Percentiles rank a stretch among this genome's conserved stretches.
phyloP scores from a whole-genome alignment of 768 basidiomycete genomes.

The Kwoniella sp. region DNA sequence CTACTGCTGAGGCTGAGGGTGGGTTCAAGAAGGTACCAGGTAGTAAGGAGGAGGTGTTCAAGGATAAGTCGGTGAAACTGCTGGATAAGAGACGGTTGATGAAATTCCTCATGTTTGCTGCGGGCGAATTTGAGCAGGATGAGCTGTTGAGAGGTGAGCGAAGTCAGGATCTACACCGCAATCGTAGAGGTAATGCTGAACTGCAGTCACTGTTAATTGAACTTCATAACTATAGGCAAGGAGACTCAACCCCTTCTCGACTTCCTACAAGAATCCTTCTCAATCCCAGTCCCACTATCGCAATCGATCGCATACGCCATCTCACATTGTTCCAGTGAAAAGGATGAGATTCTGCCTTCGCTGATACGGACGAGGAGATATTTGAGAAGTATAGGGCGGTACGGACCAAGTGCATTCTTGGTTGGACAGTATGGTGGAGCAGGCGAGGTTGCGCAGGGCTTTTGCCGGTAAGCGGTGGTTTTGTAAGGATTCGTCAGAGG shows the following conservation, averaged over 20 bases:
- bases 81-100: slow-evolving; percentile 87
- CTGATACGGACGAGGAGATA: slow-evolving; percentile 72
- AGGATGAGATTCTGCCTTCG: slow-evolving; percentile 68
- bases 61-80: slow-evolving; percentile 71
- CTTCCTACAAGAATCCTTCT: slow-evolving; percentile 69
- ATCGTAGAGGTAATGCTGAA: no score
- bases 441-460: slow-evolving; percentile 91
- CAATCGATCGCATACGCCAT: slow-evolving; percentile 74
- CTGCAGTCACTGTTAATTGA: no score
- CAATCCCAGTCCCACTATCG: slow-evolving; percentile 64
- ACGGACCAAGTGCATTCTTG: slow-evolving; percentile 84
- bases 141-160: slow-evolving; percentile 39
- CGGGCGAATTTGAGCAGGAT: slow-evolving; percentile 68
- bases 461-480: slow-evolving; percentile 58
- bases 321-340: slow-evolving; percentile 66
- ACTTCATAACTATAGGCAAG: no score
- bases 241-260: slow-evolving; percentile 64
- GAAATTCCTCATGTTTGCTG: slow-evolving; percentile 83
- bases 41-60: slow-evolving; percentile 92
- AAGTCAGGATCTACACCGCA: no score
- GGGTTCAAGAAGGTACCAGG: slow-evolving; percentile 70
- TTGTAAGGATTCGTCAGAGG: no score
- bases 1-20: not conserved
- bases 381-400: slow-evolving; percentile 77
- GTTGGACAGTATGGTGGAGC: slow-evolving; percentile 93